These are phyloP conservation scores for Arctostaphylos glauca DNA, from an alignment of 148 eudicot species.

Conservation along the genomic window DNA sequence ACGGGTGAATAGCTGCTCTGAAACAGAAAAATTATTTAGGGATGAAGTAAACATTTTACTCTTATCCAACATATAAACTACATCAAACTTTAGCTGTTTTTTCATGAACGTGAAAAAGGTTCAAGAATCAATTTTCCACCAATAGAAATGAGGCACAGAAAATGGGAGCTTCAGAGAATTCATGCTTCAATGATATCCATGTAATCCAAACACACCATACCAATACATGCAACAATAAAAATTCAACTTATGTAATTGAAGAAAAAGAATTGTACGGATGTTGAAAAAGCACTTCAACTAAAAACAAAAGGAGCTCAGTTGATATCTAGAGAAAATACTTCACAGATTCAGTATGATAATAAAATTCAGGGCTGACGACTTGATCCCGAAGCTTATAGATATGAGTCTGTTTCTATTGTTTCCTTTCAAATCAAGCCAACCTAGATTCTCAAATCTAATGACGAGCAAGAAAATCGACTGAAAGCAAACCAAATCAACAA, in stretches of 20 bases:
- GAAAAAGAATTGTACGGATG: constrained; percentile 36
- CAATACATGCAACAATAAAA: background rate
- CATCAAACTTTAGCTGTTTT: background rate
- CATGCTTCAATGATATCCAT: constrained; percentile 7
- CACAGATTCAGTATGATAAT: constrained; percentile 8
- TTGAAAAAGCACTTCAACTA: constrained; percentile 19
- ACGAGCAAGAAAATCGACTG: background rate
- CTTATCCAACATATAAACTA: background rate
- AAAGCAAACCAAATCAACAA: constrained; percentile 14
- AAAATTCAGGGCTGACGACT: constrained; percentile 48
- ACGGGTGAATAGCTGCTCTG: constrained; percentile 33
- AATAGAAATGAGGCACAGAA: background rate
- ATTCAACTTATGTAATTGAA: background rate
- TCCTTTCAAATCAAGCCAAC: constrained; percentile 31
- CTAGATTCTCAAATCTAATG: constrained; percentile 32
- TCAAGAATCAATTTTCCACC: background rate
- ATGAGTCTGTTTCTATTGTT: constrained; percentile 20
- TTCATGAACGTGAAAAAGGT: background rate
- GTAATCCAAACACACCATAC: background rate
- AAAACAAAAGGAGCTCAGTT: constrained; percentile 6
- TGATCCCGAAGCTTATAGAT: constrained; percentile 37
- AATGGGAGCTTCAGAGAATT: background rate
- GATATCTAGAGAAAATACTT: constrained; percentile 6
- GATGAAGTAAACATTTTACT: too few species aligned
- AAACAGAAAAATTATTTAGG: constrained; percentile 25